Base-by-base conservation (phyloP, 2,329 filamentous ascomycete species). In the Nannizziopsis arthrosporioides region DNA sequence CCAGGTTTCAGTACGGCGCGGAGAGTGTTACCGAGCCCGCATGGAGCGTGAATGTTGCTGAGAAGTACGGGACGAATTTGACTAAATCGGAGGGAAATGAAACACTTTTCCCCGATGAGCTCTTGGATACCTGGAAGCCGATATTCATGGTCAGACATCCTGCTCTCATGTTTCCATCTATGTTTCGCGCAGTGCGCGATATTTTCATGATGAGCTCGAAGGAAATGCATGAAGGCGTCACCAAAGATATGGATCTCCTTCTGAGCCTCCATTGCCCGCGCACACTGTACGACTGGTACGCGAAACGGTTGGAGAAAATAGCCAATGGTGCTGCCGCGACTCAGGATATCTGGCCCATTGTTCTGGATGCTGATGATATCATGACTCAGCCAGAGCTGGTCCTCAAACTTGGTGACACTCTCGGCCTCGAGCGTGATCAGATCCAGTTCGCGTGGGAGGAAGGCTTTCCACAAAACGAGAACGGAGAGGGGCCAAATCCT, bases 121-220 rank as follows among this genome's bases (percentile, higher is more conserved):
- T 64, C 35, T 56, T 69, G 38, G 57, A 56, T 11, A 60, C 51
- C 1, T 67, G 57, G 55, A 55, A 56, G 22, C 55, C 63, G 3
- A 57, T 62, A 1, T 65, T 68, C 44, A 56, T 67, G 19, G 65
- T 69, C 47, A 58, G 67, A 1, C 64, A 70, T 48, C 68, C 67
- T 2, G 65, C 64, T 9, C 52, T 70, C 22, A 54, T 60, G 8
- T 68, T 65, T 38, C 61, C 66, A 4, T 70, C 67, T 1, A 54
- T 60, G 18, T 65, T 64, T 51, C 65, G 66, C 2, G 56, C 60
- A 50, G 10, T 43, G 10, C 56, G 58, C 42, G 44, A 60, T 4
- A 39, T 55, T 14, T 39, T 41, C 0, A 40, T 27, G 1, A 54
- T 57, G 9, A 38, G 50, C 31, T 57, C 6, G 50, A 56, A 32